Percentiles rank a stretch among this genome's conserved stretches.
Conservation (phyloP, 208 protist species). For the Leishmania guyanensis region DNA sequence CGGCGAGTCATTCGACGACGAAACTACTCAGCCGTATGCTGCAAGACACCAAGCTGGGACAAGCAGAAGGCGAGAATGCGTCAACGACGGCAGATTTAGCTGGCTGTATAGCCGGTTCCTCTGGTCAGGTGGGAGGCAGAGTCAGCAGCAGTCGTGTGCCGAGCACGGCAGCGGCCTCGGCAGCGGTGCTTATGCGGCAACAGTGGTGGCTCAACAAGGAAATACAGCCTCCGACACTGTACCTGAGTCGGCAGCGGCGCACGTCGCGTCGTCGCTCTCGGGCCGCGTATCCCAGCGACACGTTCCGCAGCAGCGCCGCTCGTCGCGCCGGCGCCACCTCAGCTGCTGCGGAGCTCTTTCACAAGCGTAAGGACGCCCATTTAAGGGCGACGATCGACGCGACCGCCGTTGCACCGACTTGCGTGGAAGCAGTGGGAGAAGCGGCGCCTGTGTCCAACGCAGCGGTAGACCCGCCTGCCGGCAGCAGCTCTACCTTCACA, state of each 20-base stretch:
- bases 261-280: constrained; percentile 14
- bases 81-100: not conserved
- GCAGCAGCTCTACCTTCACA: not conserved
- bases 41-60: not conserved
- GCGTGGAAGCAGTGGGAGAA: not conserved
- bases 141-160: not conserved
- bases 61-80: not conserved
- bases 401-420: not conserved
- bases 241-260: constrained; percentile 25
- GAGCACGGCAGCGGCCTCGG: not conserved
- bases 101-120: not conserved
- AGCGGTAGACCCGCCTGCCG: not conserved
- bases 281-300: constrained; percentile 13
- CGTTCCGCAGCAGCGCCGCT: constrained; percentile 30
- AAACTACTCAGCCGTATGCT: not conserved
- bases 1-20: not conserved
- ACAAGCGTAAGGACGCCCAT: constrained; percentile 3
- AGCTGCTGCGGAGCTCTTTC: constrained; percentile 21
- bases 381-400: not conserved
- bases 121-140: not conserved
- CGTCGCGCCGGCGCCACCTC: constrained; percentile 28
- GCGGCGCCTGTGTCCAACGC: not conserved
- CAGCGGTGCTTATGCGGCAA: constrained; percentile 4
- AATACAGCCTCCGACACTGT: constrained; percentile 19
- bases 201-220: constrained; percentile 7